Conservation (phyloP, 768 basidiomycete species). For the Phaeotremella skinneri region DNA sequence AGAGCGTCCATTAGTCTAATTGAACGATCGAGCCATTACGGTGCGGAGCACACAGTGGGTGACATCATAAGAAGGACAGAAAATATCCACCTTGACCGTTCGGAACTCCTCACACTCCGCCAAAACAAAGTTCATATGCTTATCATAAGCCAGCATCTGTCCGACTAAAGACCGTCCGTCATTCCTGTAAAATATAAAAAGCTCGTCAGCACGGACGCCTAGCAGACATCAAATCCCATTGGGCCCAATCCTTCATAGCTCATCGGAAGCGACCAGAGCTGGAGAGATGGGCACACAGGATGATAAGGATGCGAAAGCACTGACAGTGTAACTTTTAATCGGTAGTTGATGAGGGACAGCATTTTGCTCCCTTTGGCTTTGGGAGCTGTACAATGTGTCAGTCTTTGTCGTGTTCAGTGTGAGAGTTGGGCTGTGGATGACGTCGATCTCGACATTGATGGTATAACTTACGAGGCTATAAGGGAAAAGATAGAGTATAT, state of each 20-base stretch:
- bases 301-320: no score
- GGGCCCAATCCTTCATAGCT: no score
- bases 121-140: slow-evolving; percentile 98
- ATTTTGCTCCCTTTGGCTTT: slow-evolving; percentile 98
- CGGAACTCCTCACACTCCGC: slow-evolving; percentile 99
- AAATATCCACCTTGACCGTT: slow-evolving; percentile 75
- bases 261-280: no score
- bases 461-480: slow-evolving; percentile 2
- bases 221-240: not conserved
- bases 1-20: not conserved
- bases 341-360: slow-evolving; percentile 95
- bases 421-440: no score
- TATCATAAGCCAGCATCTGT: slow-evolving; percentile 99
- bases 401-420: no score
- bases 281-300: no score
- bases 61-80: not conserved
- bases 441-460: not conserved
- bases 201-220: not conserved
- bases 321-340: slow-evolving; percentile 91
- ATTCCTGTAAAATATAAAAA: slow-evolving; percentile 47
- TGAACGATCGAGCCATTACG: not conserved
- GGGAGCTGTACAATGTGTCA: slow-evolving; percentile 56
- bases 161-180: slow-evolving; percentile 93
- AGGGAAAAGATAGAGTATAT: not conserved
- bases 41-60: not conserved